Base-by-base conservation (phyloP, 257 asterid genomes). In the Eucommia ulmoides region DNA sequence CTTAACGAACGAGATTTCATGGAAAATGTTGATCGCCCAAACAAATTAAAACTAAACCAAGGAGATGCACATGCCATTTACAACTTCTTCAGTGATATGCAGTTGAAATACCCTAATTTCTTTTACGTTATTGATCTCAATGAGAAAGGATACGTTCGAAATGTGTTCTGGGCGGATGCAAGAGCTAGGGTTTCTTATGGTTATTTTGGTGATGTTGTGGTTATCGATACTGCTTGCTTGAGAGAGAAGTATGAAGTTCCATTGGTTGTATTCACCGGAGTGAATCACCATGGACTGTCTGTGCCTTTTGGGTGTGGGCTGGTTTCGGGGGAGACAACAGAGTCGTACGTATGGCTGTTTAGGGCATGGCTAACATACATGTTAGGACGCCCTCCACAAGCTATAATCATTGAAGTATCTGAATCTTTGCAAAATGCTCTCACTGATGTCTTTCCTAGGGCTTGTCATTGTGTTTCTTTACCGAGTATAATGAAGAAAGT, bases 281-380 rank as follows among this genome's bases (percentile, higher is more conserved):
- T 76, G 21, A 79, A 79, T 64, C 88, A 79, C 56, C 88, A 76
- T 19, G 72, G 65, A 20, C 82, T 76, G 46, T 56, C 72, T 22
- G 60, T 76, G 42, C 54, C 68, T n/a, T 52, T 76, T 19, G 84
- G 84, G 17, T 80, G 82, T 71, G 82, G 84, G 49, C 66, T 80
- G 52, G 74, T 71, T 33, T 69, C 80, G 6, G 56, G 64, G 20
- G 70, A 55, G 48, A 64, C 53, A 7, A 62, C 68, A 7, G 84
- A 70, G 54, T 76, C 84, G 17, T 80, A 63, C 63, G 51, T 62
- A 33, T 79, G 91, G 91, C 49, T 80, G 67, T 63, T 56, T 25
- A 62, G 77, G 62, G 80, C 83, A n/a, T 80, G 91, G 85, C 56
- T 80, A 7, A 77, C 83, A 1, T 80, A 67, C 56, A 77, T 80